Evolutionary conservation across 2,329 filamentous ascomycete genomes (phyloP).

Genomic region (Acrodontium crateriforme): DNA sequence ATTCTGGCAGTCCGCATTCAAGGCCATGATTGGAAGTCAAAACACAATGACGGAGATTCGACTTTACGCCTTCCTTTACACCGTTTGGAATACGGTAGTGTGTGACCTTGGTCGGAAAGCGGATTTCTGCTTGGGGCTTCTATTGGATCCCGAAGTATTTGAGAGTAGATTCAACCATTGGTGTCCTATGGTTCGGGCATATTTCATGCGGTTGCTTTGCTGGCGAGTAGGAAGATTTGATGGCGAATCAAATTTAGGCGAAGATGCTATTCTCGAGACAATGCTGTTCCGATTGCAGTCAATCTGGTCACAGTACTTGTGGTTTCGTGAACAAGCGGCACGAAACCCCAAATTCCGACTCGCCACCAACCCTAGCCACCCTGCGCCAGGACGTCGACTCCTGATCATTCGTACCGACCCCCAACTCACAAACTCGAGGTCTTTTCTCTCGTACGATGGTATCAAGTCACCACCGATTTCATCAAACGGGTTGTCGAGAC

Average conservation of each 20-base stretch:
- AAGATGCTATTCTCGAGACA: slow-evolving; percentile 46
- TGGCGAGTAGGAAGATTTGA: slow-evolving; percentile 75
- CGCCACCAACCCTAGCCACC: slow-evolving; percentile 69
- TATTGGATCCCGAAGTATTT: slow-evolving; percentile 63
- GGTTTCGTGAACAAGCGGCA: slow-evolving; percentile 55
- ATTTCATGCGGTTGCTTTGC: slow-evolving; percentile 80
- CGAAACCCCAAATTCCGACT: slow-evolving; percentile 42
- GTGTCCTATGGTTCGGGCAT: slow-evolving; percentile 89
- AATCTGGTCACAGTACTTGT: slow-evolving; percentile 68
- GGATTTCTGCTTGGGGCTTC: slow-evolving; percentile 57
- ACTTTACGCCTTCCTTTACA: slow-evolving; percentile 67
- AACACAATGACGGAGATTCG: slow-evolving; percentile 86
- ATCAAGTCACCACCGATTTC: slow-evolving; percentile 29
- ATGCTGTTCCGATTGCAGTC: slow-evolving; percentile 55
- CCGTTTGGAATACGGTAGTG: slow-evolving; percentile 61
- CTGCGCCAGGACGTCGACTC: slow-evolving; percentile 71
- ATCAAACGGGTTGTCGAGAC: slow-evolving; percentile 21
- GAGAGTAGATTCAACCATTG: slow-evolving; percentile 79
- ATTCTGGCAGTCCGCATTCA: slow-evolving; percentile 75
- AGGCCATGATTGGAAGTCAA: slow-evolving; percentile 64
- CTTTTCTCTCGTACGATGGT: slow-evolving; percentile 53
- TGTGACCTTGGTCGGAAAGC: slow-evolving; percentile 54
- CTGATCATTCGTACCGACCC: slow-evolving; percentile 78
- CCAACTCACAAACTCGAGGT: slow-evolving; percentile 35
- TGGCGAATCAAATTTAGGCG: slow-evolving; percentile 40